phyloP scores from a whole-genome alignment of 129 eudicot genomes.

The Saussurea involucrata region DNA sequence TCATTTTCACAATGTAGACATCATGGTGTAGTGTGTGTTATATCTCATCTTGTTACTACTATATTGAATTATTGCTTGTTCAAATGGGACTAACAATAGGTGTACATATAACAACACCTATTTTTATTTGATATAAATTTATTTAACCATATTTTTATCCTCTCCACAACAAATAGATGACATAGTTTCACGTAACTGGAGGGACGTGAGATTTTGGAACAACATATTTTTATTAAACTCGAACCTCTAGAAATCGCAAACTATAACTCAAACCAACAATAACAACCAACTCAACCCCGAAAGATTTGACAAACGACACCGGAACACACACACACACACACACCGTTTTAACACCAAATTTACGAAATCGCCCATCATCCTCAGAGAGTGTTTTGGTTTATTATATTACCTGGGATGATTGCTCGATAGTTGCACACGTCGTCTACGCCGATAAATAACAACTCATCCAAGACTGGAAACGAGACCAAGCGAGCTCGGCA shows the following conservation, averaged over 20 bases:
- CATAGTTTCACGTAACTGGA: no score
- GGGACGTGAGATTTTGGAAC: background rate
- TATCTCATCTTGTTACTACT: no score
- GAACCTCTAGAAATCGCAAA: background rate
- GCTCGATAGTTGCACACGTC: background rate
- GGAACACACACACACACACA: background rate
- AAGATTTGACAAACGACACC: conserved; percentile 10
- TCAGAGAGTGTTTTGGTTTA: background rate
- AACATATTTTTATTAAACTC: background rate
- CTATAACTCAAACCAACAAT: conserved; percentile 3
- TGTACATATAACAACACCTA: no score
- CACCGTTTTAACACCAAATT: background rate
- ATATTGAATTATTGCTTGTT: no score
- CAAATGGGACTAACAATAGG: no score
- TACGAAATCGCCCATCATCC: conserved; percentile 5
- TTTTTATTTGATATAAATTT: no score
- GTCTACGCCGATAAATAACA: conserved; percentile 35
- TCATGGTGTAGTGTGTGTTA: no score
- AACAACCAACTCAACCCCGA: background rate
- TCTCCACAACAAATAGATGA: no score
- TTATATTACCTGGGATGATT: background rate
- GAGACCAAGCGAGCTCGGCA: conserved; percentile 83
- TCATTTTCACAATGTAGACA: no score
- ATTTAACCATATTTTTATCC: no score
- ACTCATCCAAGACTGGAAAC: conserved; percentile 78